Base-by-base conservation (phyloP, 2,329 filamentous ascomycete genomes). In the Aureobasidium namibiae region DNA sequence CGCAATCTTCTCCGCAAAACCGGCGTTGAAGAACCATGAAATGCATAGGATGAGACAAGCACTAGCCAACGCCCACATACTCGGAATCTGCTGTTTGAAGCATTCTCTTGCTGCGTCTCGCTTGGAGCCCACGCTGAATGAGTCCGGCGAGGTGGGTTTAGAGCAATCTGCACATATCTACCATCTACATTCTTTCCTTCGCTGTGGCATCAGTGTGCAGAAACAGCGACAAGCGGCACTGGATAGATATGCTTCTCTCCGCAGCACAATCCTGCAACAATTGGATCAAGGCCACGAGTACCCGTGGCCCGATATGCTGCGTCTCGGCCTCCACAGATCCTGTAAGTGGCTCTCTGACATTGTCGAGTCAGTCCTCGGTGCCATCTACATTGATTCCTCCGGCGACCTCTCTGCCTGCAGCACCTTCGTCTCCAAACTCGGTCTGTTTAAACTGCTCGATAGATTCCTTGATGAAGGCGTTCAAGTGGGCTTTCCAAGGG, bases 301-400 rank as follows among this genome's bases (percentile, higher is more conserved):
- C 67, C 94, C 92, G 0, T 97, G 92, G 92, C 77, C 82, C 1
- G 72, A 84, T 0, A 81, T 97, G 0, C 77, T 84, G 0, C 78
- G 81, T 0, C 75, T 95, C 0, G 16, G 44, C 5, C 44, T 46
- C 16, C 44, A 46, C n/a, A 78, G 80, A 14, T 79, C 85, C 0
- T 82, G 82, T 16, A 96, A 96, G 68, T 88, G 89, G 71, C 87
- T 88, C 72, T 92, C 88, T 0, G 92, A 96, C 70, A 74, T 96
- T 8, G 78, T 96, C 10, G 92, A 97, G 74, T 82, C 83, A 33
- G 70, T 95, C 0, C 72, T 97, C 0, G 92, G 89, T 0, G 92
- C 91, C 0, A 79, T 96, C 0, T 96, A 88, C 77, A 76, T 96
- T 21, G 94, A 97, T 70, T 88, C 80, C 0, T 65, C 79, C 0